Percentiles rank a stretch among this genome's conserved stretches.
These are phyloP conservation scores for Megacollybia marginata DNA, from an alignment of 768 basidiomycete genomes.

Conservation along the genomic window DNA sequence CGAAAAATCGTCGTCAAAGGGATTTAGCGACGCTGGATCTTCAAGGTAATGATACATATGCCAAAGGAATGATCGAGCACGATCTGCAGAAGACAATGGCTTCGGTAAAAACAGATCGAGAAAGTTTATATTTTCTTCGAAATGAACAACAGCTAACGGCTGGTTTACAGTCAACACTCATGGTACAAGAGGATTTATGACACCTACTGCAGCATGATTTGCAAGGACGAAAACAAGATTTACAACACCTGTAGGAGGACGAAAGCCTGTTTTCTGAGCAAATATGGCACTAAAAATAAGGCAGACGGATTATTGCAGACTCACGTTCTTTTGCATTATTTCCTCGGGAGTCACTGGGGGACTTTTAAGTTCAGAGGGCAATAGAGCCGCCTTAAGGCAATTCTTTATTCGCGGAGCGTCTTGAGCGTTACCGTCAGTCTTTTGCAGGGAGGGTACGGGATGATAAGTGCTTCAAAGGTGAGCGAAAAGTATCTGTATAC, in stretches of 20 bases:
- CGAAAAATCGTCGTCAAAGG: constrained; percentile 67
- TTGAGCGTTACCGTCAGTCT: constrained; percentile 81
- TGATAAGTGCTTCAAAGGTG: constrained; percentile 27
- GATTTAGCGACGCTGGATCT: constrained; percentile 52
- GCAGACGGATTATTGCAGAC: constrained; percentile 16
- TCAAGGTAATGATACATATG: constrained; percentile 80
- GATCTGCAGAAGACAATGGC: constrained; percentile 60
- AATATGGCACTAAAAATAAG: constrained; percentile 4
- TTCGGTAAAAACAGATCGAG: constrained; percentile 82
- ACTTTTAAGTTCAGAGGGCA: constrained; percentile 60
- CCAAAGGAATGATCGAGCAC: constrained; percentile 79
- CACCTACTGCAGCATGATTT: constrained; percentile 66
- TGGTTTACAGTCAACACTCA: constrained; percentile 15
- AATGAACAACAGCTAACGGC: constrained; percentile 62
- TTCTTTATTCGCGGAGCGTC: constrained; percentile 92
- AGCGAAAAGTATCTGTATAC: constrained; percentile 49
- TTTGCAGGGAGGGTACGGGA: constrained; percentile 72
- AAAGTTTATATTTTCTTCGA: constrained; percentile 68
- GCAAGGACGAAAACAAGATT: constrained; percentile 82
- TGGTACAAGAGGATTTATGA: constrained; percentile 5
- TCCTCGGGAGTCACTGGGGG: constrained; percentile 67
- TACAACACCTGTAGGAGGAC: constrained; percentile 80
- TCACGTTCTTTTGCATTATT: constrained; percentile 59
- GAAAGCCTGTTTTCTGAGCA: constrained; percentile 44
- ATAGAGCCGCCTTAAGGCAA: constrained; percentile 73